Evolutionary conservation across 2,329 filamentous ascomycete species (phyloP), one percentile per base, ranked within the genome.

Genomic region (Scorias spongiosa): DNA sequence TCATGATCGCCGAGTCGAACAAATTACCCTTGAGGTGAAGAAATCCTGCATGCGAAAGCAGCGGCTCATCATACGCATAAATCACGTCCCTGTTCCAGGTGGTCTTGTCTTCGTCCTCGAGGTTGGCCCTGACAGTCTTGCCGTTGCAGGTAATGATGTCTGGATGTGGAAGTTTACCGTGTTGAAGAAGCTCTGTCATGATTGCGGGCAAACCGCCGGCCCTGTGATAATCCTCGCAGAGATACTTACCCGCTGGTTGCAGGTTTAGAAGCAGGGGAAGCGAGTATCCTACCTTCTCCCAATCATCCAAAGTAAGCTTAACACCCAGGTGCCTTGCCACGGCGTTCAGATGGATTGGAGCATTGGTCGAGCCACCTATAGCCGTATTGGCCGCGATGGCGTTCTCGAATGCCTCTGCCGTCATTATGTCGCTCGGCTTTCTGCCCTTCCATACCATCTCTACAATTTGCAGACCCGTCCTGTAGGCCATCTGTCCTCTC

Each of bases 331-430:
- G 72, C 46, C 68, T 70, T 2, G 72, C 72, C 17, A 75, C 66
- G 9, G 72, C 72, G 34, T 67, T 70, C 40, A 75, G 57, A 52
- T 75, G 72, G 41, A 76, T 74, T 0, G 71, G 71, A 0, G 72
- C 71, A 48, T 76, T 76, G 3, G 72, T 74, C 48, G 68, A 72
- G 11, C 72, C 72, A 20, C 72, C 72, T 43, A 75, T 72, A 15
- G 72, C 71, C 1, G 69, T 71, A 47, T 73, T 74, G 37, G 64
- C 65, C 5, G 69, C 67, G 26, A 76, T 71, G 6, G 69, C 71
- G 46, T 75, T 76, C 56, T 75, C 71, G 45, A 76, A 75, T 1
- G 72, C 70, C 44, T 68, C 56, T 2, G 70, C 62, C 1, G 71
- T 75, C 66, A 75, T 66, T 51, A 75, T 69, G 46, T 75, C 71